Evolutionary conservation across 202 grass and related monocot species (phyloP).

Genomic region (Musa balbisiana): DNA sequence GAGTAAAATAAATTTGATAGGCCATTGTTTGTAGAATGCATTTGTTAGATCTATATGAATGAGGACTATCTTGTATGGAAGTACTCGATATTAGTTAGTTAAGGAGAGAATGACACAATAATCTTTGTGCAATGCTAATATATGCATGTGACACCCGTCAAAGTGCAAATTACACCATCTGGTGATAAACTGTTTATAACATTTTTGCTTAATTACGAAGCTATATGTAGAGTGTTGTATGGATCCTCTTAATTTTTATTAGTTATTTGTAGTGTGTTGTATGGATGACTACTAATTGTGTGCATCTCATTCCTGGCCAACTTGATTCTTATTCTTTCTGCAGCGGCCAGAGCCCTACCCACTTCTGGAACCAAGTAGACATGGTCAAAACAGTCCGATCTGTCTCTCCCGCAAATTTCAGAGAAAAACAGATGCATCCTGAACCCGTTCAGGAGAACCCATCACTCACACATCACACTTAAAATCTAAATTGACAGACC

Average conservation of each 20-base stretch:
- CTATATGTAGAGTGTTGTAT: not conserved
- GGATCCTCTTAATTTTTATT: conserved; percentile 2
- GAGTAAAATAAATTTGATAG: too few relatives aligned
- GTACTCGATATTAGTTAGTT: not conserved
- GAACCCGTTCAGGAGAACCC: conserved; percentile 42
- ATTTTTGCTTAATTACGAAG: not conserved
- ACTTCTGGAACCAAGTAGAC: conserved; percentile 51
- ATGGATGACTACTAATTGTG: conserved; percentile 3
- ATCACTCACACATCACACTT: conserved; percentile 48
- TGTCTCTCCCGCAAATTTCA: conserved; percentile 88
- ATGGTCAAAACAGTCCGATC: conserved; percentile 55
- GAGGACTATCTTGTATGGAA: too few relatives aligned
- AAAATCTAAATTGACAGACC: conserved; percentile 31
- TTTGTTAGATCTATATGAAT: too few relatives aligned
- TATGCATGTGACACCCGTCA: too few relatives aligned
- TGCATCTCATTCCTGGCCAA: not conserved
- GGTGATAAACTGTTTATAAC: not conserved
- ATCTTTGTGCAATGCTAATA: too few relatives aligned
- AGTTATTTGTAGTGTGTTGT: not conserved
- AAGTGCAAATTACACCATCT: not conserved
- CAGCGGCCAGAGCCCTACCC: conserved; percentile 88
- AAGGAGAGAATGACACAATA: too few relatives aligned
- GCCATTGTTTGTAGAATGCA: too few relatives aligned
- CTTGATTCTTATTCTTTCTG: conserved; percentile 20
- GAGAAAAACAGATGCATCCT: conserved; percentile 46